Evolutionary conservation across 768 basidiomycete genomes (phyloP), one percentile per base, ranked within the genome.

Genomic region (Mycena amicta): DNA sequence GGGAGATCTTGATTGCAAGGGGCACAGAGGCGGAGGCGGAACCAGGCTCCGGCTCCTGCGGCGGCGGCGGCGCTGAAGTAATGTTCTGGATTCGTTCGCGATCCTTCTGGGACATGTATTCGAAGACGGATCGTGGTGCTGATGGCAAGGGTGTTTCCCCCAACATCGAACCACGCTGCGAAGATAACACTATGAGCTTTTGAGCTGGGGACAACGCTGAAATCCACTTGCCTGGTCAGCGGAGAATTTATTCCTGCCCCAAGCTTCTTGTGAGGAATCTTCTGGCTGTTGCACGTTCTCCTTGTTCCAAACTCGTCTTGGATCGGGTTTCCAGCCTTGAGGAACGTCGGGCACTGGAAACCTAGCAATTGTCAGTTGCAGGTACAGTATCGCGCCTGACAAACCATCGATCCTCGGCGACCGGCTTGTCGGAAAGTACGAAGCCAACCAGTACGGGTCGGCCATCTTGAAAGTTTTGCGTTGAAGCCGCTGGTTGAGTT

Each of bases 21-120:
- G 71, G 70, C 12, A 66, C 27, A 67, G 58, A 16, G 61, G 46
- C n/a, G 71, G 20, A 12, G 27, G 22, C 13, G 59, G 2, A 65
- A 58, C 3, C 70, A 55, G 13, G n/a, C 68, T n/a, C 54, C 16
- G 65, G 53, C 8, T 68, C 59, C 55, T 15, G 79, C 68, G 4
- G 69, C 37, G 15, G 66, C 62, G 8, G 72, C 65, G n/a, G 68
- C 11, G 62, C 49, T 22, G 80, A 66, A 13, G 82, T 70, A 26
- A 91, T 81, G 27, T 80, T 80, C 66, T 87, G 80, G 16, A 99
- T 80, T 5, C 95, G 87, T 59, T 97, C 95, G 55, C 86, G 84
- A 66, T 96, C 93, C 67, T 95, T 95, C 62, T 89, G 84, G 0
- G 97, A 96, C 70, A 98, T 85, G 70, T 87, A 98, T 45, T 98